A percentile compares a stretch with the other conserved stretches of the same genome.
phyloP scores from a whole-genome alignment of 306 rosid genomes.

The Dalbergia cochinchinensis region DNA sequence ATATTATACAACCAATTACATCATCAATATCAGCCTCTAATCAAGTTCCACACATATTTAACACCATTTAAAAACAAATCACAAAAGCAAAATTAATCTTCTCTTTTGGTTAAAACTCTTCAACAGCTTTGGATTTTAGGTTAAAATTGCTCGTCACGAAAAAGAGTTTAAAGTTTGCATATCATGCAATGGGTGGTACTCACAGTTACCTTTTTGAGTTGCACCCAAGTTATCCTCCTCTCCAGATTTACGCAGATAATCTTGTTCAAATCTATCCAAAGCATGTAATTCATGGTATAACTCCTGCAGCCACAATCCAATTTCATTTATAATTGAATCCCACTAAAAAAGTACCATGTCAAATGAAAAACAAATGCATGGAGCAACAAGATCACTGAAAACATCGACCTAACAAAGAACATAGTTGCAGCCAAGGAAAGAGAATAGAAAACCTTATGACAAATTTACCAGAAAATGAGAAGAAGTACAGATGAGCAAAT shows the following conservation, averaged over 20 bases:
- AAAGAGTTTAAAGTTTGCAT: constrained; percentile 22
- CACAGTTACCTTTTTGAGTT: constrained; percentile 57
- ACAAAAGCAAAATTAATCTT: constrained; percentile 23
- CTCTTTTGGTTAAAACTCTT: neutral
- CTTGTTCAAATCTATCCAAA: constrained; percentile 74
- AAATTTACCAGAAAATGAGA: too few relatives aligned
- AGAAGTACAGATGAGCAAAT: too few relatives aligned
- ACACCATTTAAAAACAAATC: constrained; percentile 17
- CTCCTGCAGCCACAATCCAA: constrained; percentile 60
- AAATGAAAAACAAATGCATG: constrained; percentile 23
- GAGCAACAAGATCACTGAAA: too few relatives aligned
- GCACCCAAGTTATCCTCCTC: constrained; percentile 55
- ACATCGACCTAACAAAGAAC: too few relatives aligned
- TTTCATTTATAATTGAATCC: neutral
- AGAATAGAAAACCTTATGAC: too few relatives aligned
- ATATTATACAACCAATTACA: constrained; percentile 29
- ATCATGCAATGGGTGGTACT: constrained; percentile 8
- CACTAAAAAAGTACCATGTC: neutral
- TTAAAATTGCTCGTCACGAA: constrained; percentile 13
- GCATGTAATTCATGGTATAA: constrained; percentile 81
- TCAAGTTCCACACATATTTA: constrained; percentile 5
- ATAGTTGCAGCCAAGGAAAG: too few relatives aligned
- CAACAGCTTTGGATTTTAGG: constrained; percentile 23
- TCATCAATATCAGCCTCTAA: constrained; percentile 21
- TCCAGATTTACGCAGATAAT: constrained; percentile 57